Evolutionary conservation across 176 grass and related monocot species (phyloP).

Genomic region (Zea mays): DNA sequence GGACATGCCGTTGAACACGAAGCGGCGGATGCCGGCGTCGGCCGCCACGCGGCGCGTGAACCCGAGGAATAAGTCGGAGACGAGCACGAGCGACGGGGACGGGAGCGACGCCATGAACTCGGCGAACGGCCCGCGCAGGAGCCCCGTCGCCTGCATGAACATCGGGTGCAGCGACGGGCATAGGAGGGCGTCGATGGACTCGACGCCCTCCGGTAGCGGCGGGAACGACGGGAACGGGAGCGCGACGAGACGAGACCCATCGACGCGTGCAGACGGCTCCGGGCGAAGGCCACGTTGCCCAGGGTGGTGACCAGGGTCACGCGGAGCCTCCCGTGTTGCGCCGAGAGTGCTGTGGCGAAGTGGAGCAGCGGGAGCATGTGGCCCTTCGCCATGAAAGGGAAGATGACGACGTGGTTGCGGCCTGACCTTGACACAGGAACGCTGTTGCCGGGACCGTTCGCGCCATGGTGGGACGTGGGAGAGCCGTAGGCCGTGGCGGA

Average conservation of each 20-base stretch:
- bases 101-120: constrained; percentile 42
- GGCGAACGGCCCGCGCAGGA: constrained; percentile 47
- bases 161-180: constrained; percentile 44
- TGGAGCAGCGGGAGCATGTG: no score
- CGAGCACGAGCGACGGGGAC: constrained; percentile 16
- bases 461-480: no score
- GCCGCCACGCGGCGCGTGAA: constrained; percentile 34
- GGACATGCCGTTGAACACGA: constrained; percentile 70
- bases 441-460: no score
- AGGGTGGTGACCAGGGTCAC: constrained; percentile 57
- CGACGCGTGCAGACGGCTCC: constrained; percentile 23
- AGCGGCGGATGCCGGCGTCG: constrained; percentile 30
- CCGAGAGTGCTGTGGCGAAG: no score
- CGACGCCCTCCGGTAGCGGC: constrained; percentile 30
- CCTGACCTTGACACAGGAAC: no score
- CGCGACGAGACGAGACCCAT: constrained; percentile 33
- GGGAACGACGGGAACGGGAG: constrained; percentile 51
- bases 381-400: no score
- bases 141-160: constrained; percentile 54
- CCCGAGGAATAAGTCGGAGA: constrained; percentile 77
- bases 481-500: no score
- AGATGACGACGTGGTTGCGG: no score
- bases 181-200: constrained; percentile 57
- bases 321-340: constrained; percentile 11
- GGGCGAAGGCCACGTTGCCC: constrained; percentile 44